Conservation (phyloP, 805 yeast genomes). For the Saccharomycopsis oosterbeekiorum region DNA sequence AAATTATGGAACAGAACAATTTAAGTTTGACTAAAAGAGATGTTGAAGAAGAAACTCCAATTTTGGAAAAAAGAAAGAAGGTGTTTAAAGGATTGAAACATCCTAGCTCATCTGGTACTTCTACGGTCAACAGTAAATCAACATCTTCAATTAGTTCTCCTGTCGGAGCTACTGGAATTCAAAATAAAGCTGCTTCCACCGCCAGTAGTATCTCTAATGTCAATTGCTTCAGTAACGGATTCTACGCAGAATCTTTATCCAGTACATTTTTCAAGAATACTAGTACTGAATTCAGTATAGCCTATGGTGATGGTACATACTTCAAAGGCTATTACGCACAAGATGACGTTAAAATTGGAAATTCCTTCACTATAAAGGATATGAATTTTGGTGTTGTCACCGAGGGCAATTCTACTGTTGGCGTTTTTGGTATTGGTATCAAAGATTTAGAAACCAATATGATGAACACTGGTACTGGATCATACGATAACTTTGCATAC, state of each 20-base stretch:
- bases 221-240: slow-evolving; percentile 31
- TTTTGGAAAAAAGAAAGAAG: slow-evolving; percentile 10
- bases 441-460: slow-evolving; percentile 57
- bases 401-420: slow-evolving; percentile 48
- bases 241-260: slow-evolving; percentile 28
- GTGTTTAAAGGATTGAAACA: background rate
- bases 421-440: slow-evolving; percentile 70
- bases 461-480: slow-evolving; percentile 9
- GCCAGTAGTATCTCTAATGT: background rate
- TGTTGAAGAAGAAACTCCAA: background rate
- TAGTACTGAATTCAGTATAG: slow-evolving; percentile 27
- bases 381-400: slow-evolving; percentile 70
- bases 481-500: slow-evolving; percentile 59
- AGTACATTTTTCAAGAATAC: slow-evolving; percentile 25
- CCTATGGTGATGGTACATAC: slow-evolving; percentile 39
- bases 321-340: slow-evolving; percentile 51
- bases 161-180: background rate
- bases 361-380: slow-evolving; percentile 31
- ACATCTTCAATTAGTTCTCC: background rate
- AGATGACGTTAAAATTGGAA: slow-evolving; percentile 49
- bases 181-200: slow-evolving; percentile 5
- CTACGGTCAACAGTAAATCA: too few relatives aligned
- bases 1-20: background rate
- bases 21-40: background rate
- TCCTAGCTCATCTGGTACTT: too few relatives aligned